Evolutionary conservation across 1,284 basidiomycete genomes (phyloP), one percentile per base, ranked within the genome.

Genomic region (Ceratobasidium sp.): DNA sequence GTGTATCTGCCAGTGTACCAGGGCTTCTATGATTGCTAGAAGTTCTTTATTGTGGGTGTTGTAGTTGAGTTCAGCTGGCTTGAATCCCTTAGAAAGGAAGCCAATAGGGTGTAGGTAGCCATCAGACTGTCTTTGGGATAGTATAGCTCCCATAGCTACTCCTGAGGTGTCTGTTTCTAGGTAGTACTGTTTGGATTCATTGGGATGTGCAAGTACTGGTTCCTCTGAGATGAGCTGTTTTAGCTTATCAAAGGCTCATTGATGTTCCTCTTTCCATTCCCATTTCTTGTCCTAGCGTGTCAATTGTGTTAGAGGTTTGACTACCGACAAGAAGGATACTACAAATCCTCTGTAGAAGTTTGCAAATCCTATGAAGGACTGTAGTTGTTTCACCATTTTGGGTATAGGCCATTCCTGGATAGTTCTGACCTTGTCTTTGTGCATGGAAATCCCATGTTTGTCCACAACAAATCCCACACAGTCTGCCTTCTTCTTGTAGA

Each of bases 1-100:
- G 54, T 75, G 76, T n/a, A 73, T 68, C 6, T 73, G 60, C 76
- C 76, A 78, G n/a, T 69, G 35, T 15, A 72, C 53, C 3, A 32
- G 43, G 4, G 70, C 52, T 31, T 47, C 8, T 20, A 72, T 54
- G 43, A 70, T 67, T n/a, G n/a, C n/a, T n/a, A n/a, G n/a, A n/a
- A n/a, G n/a, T n/a, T n/a, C n/a, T n/a, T n/a, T n/a, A n/a, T n/a
- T n/a, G n/a, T n/a, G n/a, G n/a, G n/a, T n/a, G n/a, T n/a, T n/a
- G n/a, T n/a, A n/a, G n/a, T n/a, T n/a, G n/a, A n/a, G n/a, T n/a
- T n/a, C n/a, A n/a, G n/a, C n/a, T n/a, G n/a, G n/a, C n/a, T n/a
- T n/a, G 5, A 70, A 25, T 3, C 34, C 68, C 35, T 68, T 35
- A 2, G 71, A 72, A 8, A 69, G n/a, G 43, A 53, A 71, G 17